phyloP scores from a whole-genome alignment of 148 eudicot genomes.

The Vaccinium corymbosum region DNA sequence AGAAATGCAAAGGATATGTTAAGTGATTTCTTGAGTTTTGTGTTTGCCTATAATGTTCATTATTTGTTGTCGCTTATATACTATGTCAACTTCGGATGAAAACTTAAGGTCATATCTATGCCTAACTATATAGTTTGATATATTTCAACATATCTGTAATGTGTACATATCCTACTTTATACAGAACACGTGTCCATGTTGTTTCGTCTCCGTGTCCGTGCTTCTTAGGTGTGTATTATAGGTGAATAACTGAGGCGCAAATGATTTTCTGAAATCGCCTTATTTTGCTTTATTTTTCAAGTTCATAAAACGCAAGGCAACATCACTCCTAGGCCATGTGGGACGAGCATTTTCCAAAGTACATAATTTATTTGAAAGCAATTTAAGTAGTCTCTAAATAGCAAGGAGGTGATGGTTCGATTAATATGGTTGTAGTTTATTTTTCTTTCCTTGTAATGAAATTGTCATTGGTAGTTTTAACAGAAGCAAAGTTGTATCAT shows the following conservation, averaged over 20 bases:
- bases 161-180: no score
- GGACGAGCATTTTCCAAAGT: neutral
- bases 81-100: no score
- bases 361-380: neutral
- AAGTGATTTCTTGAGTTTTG: no score
- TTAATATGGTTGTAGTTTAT: neutral
- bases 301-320: neutral
- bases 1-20: no score
- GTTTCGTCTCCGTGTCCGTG: no score
- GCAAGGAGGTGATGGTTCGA: neutral
- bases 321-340: neutral
- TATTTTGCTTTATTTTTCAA: neutral
- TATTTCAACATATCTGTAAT: no score
- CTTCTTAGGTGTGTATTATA: no score
- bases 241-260: neutral
- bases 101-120: no score
- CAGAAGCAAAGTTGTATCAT: neutral
- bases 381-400: neutral
- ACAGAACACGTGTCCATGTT: no score
- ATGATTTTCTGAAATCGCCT: neutral
- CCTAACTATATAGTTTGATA: no score
- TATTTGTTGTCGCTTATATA: no score
- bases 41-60: no score
- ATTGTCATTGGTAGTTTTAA: neutral
- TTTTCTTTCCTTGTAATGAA: neutral